Percentiles rank a stretch among this genome's conserved stretches.
Evolutionary conservation across 805 yeast species (phyloP).

Genomic region (Hanseniaspora meyeri): DNA sequence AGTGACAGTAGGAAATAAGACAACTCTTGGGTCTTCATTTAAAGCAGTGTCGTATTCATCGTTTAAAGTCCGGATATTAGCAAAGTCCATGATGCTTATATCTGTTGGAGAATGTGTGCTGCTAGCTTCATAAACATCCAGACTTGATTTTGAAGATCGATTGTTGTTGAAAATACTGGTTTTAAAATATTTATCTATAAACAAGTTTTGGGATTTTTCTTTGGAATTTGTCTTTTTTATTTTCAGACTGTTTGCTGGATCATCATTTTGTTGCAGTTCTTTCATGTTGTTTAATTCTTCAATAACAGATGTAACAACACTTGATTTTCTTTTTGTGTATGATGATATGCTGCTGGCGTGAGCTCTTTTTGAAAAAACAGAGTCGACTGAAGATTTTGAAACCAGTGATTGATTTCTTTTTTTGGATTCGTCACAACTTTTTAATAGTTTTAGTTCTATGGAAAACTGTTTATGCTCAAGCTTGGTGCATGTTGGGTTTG

Average conservation of each 20-base stretch:
- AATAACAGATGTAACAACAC: conserved; percentile 8
- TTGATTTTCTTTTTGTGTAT: conserved; percentile 1
- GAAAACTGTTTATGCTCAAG: background rate
- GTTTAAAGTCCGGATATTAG: background rate
- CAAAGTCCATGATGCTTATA: background rate
- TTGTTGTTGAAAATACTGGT: background rate
- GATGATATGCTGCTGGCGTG: background rate
- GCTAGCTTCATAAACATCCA: background rate
- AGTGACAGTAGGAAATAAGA: background rate
- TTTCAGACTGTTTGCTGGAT: background rate
- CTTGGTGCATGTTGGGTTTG: background rate
- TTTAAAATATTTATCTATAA: background rate
- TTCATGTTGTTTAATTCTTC: background rate
- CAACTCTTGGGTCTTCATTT: conserved; percentile 1
- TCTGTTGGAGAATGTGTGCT: background rate
- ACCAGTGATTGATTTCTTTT: background rate
- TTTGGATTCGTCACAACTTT: background rate
- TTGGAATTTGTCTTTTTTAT: background rate
- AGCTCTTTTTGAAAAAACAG: background rate
- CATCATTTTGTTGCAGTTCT: background rate
- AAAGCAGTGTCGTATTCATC: background rate
- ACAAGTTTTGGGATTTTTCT: background rate
- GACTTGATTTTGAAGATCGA: background rate
- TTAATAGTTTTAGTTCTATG: background rate
- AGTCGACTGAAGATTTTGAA: background rate